Evolutionary conservation across 129 eudicot genomes (phyloP).

Genomic region (Rutidosis leptorrhynchoides): DNA sequence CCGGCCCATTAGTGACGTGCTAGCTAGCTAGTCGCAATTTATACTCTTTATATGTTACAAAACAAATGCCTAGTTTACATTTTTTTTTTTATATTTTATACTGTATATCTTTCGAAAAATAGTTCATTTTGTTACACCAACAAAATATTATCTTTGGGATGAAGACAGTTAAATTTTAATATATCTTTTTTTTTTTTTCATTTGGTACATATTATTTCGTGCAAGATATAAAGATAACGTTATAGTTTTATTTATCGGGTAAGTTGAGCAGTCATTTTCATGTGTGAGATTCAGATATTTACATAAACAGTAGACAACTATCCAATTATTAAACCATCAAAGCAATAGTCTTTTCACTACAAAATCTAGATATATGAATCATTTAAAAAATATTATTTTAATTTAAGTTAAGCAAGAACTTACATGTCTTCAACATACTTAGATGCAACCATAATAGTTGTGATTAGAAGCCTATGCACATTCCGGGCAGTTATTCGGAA

Average conservation of each 20-base stretch:
- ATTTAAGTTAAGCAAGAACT: conserved; percentile 29
- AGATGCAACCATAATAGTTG: conserved; percentile 92
- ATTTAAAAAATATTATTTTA: neutral
- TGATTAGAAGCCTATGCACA: conserved; percentile 89
- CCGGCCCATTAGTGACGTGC: conserved; percentile 20
- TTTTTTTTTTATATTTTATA: no score
- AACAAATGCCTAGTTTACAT: no score
- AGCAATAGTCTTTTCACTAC: neutral
- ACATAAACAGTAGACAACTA: neutral
- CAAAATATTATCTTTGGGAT: no score
- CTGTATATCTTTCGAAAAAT: no score
- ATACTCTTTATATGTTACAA: no score
- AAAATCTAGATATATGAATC: neutral
- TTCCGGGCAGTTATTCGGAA: conserved; percentile 62
- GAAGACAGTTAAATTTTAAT: no score
- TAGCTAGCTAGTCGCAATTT: no score
- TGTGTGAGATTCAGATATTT: neutral
- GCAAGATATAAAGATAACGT: conserved; percentile 5
- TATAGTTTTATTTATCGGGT: neutral
- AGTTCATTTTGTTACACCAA: no score
- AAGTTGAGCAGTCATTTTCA: neutral
- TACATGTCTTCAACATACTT: conserved; percentile 96
- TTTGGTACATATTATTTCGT: conserved; percentile 10
- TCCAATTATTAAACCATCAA: no score
- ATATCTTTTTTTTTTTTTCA: neutral